A percentile compares a stretch with the other conserved stretches of the same genome.
phyloP scores from a whole-genome alignment of 345 rosid species.

The Isatis tinctoria region DNA sequence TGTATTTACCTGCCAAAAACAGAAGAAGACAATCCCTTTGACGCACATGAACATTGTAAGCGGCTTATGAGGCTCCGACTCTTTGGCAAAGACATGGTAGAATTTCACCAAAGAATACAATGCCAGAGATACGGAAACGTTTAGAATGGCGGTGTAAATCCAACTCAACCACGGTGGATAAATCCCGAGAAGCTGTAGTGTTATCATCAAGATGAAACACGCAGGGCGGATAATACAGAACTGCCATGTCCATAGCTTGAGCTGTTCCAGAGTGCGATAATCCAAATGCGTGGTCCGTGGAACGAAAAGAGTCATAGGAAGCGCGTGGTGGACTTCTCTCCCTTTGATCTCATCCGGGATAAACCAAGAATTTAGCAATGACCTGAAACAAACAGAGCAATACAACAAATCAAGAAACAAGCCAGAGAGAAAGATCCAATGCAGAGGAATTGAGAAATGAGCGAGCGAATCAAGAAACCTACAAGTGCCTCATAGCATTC shows the following conservation, averaged over 20 bases:
- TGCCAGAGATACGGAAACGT: conserved; percentile 52
- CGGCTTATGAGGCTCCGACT: conserved; percentile 59
- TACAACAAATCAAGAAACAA: conserved; percentile 11
- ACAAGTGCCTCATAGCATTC: too few relatives aligned
- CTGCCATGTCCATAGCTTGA: conserved; percentile 38
- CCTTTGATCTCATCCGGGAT: conserved; percentile 92
- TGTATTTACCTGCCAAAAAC: conserved; percentile 61
- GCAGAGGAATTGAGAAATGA: too few relatives aligned
- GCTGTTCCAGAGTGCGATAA: conserved; percentile 24
- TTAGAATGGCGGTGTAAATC: conserved; percentile 25
- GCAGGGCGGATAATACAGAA: conserved; percentile 30
- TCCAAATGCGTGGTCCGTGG: conserved; percentile 25
- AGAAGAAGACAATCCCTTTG: conserved; percentile 62
- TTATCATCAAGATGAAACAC: conserved; percentile 31
- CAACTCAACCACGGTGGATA: conserved; percentile 35
- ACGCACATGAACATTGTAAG: conserved; percentile 66
- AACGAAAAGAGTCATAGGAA: conserved; percentile 88
- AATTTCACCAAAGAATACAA: conserved; percentile 55
- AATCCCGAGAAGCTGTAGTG: conserved; percentile 26
- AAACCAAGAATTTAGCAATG: conserved; percentile 83
- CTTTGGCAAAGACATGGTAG: conserved; percentile 63
- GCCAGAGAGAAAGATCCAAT: neutral
- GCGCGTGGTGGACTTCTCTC: conserved; percentile 84
- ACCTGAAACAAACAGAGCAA: conserved; percentile 46
- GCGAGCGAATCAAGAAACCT: too few relatives aligned